Conservation (phyloP, 2,329 filamentous ascomycete genomes). For the Exophiala sp. region DNA sequence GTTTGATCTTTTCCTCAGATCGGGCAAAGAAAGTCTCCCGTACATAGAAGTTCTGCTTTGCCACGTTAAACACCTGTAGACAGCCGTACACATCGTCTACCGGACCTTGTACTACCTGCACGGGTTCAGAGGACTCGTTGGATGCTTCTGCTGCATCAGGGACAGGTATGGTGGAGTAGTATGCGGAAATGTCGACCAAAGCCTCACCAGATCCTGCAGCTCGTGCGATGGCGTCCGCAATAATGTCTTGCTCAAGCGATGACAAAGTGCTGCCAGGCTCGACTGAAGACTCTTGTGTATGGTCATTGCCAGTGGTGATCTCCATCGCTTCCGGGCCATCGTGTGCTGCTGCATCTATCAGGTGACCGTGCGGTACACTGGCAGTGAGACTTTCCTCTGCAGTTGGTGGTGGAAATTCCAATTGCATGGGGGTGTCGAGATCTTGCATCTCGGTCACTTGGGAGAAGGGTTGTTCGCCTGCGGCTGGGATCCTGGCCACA, state of each 20-base stretch:
- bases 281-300: neutral
- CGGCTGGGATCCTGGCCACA: constrained; percentile 4
- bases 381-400: constrained; percentile 15
- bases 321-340: neutral
- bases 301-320: neutral
- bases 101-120: neutral
- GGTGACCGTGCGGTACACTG: constrained; percentile 22
- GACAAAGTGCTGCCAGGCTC: neutral
- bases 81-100: constrained; percentile 42
- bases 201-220: constrained; percentile 13
- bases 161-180: neutral
- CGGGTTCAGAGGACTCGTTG: constrained; percentile 6
- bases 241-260: constrained; percentile 29
- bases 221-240: constrained; percentile 31
- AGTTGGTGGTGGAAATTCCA: constrained; percentile 9
- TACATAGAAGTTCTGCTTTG: constrained; percentile 42
- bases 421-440: constrained; percentile 19
- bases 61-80: constrained; percentile 52
- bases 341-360: constrained; percentile 21
- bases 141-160: constrained; percentile 3
- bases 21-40: constrained; percentile 43
- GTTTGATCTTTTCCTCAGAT: constrained; percentile 39
- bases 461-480: neutral
- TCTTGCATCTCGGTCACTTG: constrained; percentile 7
- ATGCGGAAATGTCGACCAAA: constrained; percentile 1